Conservation (phyloP, 306 rosid genomes). For the Comarum palustre region DNA sequence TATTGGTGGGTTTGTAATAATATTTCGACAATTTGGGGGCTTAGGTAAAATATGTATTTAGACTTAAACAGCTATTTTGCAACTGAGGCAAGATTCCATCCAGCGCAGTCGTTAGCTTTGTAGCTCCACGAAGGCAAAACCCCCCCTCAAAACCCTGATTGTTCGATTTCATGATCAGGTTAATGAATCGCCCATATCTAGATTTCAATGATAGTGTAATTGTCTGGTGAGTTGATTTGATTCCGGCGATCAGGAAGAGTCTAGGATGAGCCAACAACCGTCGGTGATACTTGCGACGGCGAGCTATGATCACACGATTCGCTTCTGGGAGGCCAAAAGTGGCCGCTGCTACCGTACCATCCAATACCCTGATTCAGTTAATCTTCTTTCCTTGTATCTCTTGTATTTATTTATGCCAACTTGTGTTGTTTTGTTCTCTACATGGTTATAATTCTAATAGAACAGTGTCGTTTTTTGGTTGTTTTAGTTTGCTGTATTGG, state of each 20-base stretch:
- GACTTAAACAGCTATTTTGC: too few relatives aligned
- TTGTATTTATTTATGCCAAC: too few relatives aligned
- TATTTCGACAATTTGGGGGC: too few relatives aligned
- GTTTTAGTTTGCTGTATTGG: too few relatives aligned
- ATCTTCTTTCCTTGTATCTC: background rate
- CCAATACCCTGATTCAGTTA: slow-evolving; percentile 92
- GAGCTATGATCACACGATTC: slow-evolving; percentile 93
- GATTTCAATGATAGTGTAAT: background rate
- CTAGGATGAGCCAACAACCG: slow-evolving; percentile 83
- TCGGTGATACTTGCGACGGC: slow-evolving; percentile 94
- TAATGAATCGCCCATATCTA: background rate
- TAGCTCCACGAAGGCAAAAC: background rate
- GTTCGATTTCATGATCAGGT: background rate
- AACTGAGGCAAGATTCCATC: background rate
- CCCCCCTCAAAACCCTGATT: slow-evolving; percentile 28
- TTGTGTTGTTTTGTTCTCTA: background rate
- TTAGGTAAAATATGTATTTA: too few relatives aligned
- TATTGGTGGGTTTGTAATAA: too few relatives aligned
- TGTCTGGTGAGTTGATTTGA: background rate
- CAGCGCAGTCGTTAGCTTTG: slow-evolving; percentile 12
- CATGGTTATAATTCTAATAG: background rate
- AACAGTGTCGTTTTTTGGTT: too few relatives aligned
- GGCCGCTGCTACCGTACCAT: slow-evolving; percentile 98
- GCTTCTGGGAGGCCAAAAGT: slow-evolving; percentile 97
- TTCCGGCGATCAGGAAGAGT: slow-evolving; percentile 7